Evolutionary conservation across 2,329 filamentous ascomycete species (phyloP), one percentile per base, ranked within the genome.

Genomic region (Claviceps sp.): DNA sequence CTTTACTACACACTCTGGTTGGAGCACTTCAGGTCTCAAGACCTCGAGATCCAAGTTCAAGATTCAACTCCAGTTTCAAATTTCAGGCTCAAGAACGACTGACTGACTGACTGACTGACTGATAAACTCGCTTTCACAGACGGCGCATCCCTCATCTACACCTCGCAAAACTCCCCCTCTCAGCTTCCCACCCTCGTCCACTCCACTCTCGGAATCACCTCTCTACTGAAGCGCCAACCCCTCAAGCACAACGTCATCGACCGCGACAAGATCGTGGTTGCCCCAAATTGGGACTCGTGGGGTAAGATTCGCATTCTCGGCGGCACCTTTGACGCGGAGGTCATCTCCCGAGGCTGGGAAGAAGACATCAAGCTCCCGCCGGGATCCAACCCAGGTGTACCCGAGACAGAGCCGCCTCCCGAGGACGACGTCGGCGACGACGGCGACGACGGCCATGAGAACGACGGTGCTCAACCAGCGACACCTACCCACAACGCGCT

Each of bases 221-320:
- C 87, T 22, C 76, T 93, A 20, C 72, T 94, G 17, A 88, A 88
- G 66, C 80, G 83, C 56, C 79, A 88, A 61, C 80, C 85, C 23
- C 75, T 94, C 23, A 93, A 88, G 68, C 86, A 90, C 65, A 95
- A 95, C 60, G 86, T 94, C 54, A 93, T 94, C 58, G 93, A 93
- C 69, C 79, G 91, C 54, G 90, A 95, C 66, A 94, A 94, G 74
- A 90, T 98, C 51, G 76, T 96, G 5, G 86, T 98, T 0, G 91
- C 91, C 1, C 86, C 90, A 16, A 96, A 96, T 66, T 98, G 93
- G 93, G 93, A 98, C 67, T 96, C 90, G 0, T 96, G 89, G 87
- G 90, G 89, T 54, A 98, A 97, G 69, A 96, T 98, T 54, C 79
- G 91, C 43, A 88, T 97, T 45, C 74, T 97, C 29, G 81, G 88